phyloP scores from a whole-genome alignment of 441 rosid genomes.

The Geranium incanum region DNA sequence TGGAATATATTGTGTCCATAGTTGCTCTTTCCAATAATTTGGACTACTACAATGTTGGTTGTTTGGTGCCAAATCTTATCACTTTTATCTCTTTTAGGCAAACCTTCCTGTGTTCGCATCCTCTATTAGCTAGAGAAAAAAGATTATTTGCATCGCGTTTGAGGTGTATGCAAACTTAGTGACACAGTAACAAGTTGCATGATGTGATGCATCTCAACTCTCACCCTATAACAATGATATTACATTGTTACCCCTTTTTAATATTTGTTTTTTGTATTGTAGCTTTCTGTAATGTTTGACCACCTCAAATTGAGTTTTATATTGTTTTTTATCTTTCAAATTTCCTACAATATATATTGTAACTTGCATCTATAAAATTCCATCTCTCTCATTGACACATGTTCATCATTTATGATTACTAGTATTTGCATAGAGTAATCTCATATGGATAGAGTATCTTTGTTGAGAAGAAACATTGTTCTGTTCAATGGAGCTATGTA shows the following conservation, averaged over 20 bases:
- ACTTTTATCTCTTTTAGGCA: neutral
- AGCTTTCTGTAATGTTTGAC: neutral
- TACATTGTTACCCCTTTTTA: neutral
- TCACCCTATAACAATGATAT: neutral
- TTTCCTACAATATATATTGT: too few species aligned
- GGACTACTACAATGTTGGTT: neutral
- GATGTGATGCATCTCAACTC: neutral
- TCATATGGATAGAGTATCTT: too few species aligned
- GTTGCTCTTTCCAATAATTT: neutral
- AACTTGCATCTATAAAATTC: too few species aligned
- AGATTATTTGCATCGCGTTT: neutral
- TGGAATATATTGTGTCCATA: neutral
- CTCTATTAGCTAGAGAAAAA: neutral
- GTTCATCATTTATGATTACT: too few species aligned
- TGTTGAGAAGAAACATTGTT: too few species aligned
- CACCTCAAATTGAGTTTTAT: neutral
- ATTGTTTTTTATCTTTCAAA: too few species aligned
- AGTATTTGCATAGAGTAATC: too few species aligned
- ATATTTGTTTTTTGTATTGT: neutral
- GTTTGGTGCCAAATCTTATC: slow-evolving; percentile 4
- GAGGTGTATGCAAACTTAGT: neutral
- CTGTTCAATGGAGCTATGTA: neutral
- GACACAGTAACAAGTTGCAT: neutral
- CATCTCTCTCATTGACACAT: too few species aligned
- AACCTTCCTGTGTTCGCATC: neutral